Percentiles rank a stretch among this genome's conserved stretches.
Conservation (phyloP, 257 asterid genomes). For the Apocynum venetum region DNA sequence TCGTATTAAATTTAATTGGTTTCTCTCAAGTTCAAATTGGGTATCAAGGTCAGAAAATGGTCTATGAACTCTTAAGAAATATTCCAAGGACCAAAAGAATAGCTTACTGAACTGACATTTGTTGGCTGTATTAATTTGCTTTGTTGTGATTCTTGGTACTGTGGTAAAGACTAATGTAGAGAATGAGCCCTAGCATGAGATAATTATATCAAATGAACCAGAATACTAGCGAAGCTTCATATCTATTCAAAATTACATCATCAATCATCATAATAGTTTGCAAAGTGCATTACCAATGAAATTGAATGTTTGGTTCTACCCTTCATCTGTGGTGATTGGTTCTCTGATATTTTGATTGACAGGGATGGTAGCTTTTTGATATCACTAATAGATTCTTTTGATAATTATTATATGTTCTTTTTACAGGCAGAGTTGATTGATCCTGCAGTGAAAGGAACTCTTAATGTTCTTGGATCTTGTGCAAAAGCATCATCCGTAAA, state of each 20-base stretch:
- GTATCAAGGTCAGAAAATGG: not conserved
- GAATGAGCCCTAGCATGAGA: not conserved
- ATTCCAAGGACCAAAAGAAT: not conserved
- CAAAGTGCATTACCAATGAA: not conserved
- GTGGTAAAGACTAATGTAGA: not conserved
- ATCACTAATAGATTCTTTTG: not conserved
- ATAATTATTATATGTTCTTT: slow-evolving; percentile 10
- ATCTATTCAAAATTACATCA: not conserved
- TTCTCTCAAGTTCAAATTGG: not conserved
- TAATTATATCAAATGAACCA: not conserved
- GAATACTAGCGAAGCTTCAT: not conserved
- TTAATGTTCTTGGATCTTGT: slow-evolving; percentile 71
- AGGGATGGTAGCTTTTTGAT: not conserved
- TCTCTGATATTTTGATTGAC: not conserved
- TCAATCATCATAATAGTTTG: not conserved
- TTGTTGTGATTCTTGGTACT: not conserved
- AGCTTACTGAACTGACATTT: too few species aligned
- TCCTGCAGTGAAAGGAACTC: slow-evolving; percentile 82
- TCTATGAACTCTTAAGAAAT: not conserved
- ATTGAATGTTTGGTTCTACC: not conserved
- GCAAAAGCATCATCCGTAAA: slow-evolving; percentile 56
- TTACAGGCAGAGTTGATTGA: slow-evolving; percentile 67
- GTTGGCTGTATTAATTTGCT: not conserved
- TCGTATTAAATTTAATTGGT: not conserved
- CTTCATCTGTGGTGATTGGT: not conserved